Base-by-base conservation (phyloP, 257 asterid species). In the Solanum chmielewskii region DNA sequence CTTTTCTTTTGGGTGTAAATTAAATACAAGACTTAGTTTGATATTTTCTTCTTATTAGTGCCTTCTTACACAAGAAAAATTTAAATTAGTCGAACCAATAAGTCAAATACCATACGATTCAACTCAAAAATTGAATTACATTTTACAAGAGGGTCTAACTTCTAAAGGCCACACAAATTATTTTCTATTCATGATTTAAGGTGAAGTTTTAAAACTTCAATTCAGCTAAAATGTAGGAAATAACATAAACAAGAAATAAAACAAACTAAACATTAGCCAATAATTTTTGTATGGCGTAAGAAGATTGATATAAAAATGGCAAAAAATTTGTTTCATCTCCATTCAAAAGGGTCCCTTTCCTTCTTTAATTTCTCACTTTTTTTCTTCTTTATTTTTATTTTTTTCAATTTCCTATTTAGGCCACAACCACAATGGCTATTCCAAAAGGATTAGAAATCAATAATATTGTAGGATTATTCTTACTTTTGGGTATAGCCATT, bases 401-500 rank as follows among this genome's bases (percentile, higher is more conserved):
- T 49, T 80, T 49, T 47, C 69, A 71, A 69, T 85, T 84, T 83
- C 88, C 33, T 77, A 82, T 9, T 45, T 42, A 71, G 86, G 62
- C 83, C 77, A 83, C 83, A 45, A 70, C 64, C 74, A 87, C 27
- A 52, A 87, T 88, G 88, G 85, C 77, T 87, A 88, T 70, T 85
- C 74, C 85, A 59, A 73, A 75, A 80, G 90, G 56, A 15, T 33
- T 31, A 20, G 74, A 80, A 84, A 76, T 47, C n/a, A 87, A 13
- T 73, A 87, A 71, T 73, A 84, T 44, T 20, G 21, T 83, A 11
- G 31, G 27, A 11, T 37, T 87, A 11, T 2, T 83, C 15, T 82
- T 89, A 37, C 42, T 11, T 42, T 87, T 59, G 23, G 86, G 86
- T 25, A 52, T 90, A 18, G 86, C 92, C 82, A 90, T 92, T 84